These are phyloP conservation scores for Boletus edulis DNA, from an alignment of 768 basidiomycete genomes.

Conservation along the genomic window DNA sequence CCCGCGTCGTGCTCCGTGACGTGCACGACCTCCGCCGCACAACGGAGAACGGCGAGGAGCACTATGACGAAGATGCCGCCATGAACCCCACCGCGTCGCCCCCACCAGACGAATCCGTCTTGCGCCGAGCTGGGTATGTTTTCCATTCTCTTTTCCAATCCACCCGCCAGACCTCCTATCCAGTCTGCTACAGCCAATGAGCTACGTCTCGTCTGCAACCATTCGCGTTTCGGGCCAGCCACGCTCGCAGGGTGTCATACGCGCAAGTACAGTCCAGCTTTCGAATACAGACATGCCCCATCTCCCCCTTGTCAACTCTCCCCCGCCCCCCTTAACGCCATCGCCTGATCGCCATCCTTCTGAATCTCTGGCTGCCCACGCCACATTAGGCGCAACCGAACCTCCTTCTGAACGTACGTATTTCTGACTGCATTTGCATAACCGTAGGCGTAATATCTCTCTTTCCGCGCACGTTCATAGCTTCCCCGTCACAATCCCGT, in stretches of 20 bases:
- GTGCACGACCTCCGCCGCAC: not conserved
- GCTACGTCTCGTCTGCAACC: slow-evolving; percentile 37
- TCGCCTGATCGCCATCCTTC: not conserved
- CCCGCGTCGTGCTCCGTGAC: not conserved
- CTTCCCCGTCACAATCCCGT: slow-evolving; percentile 23
- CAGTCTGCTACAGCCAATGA: slow-evolving; percentile 58
- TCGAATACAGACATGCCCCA: slow-evolving; percentile 44
- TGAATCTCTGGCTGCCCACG: slow-evolving; percentile 6
- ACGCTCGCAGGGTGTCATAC: slow-evolving; percentile 64
- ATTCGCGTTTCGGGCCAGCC: slow-evolving; percentile 24
- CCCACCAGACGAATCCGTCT: slow-evolving; percentile 37
- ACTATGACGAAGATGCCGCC: slow-evolving; percentile 12
- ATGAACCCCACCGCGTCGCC: slow-evolving; percentile 20
- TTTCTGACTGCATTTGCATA: slow-evolving; percentile 2
- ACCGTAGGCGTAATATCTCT: slow-evolving; percentile 8
- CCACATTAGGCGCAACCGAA: slow-evolving; percentile 16
- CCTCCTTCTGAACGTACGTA: slow-evolving; percentile 27
- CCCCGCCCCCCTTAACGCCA: not conserved
- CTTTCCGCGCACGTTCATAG: slow-evolving; percentile 24
- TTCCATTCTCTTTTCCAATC: not conserved
- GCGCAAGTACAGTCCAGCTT: slow-evolving; percentile 63
- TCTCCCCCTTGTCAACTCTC: not conserved
- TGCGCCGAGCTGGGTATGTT: slow-evolving; percentile 57
- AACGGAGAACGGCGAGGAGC: not conserved
- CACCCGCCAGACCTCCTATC: not conserved